phyloP scores from a whole-genome alignment of 2,329 filamentous ascomycete species.

The Fusarium sp. region DNA sequence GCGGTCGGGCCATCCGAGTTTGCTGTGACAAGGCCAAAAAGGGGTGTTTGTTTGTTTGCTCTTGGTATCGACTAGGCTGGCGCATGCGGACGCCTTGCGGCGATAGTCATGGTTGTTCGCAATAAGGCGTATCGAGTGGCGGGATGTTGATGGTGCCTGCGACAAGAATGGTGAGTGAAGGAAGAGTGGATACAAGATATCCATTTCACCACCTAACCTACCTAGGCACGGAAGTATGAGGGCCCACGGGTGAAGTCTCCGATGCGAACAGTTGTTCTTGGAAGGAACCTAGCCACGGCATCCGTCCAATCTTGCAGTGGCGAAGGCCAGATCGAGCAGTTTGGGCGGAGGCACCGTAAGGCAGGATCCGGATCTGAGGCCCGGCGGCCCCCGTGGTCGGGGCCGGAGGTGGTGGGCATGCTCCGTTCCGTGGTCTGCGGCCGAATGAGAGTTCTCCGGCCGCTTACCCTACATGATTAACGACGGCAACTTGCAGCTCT shows the following conservation, averaged over 20 bases:
- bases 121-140: not conserved
- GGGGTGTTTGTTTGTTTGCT: not conserved
- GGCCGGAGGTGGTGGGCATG: slow-evolving; percentile 15
- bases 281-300: not conserved
- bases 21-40: not conserved
- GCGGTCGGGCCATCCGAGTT: slow-evolving; percentile 16
- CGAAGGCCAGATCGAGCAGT: not conserved
- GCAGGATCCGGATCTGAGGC: slow-evolving; percentile 37
- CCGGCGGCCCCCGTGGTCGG: slow-evolving; percentile 36
- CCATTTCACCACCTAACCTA: not conserved
- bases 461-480: slow-evolving; percentile 17
- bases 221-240: not conserved
- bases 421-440: slow-evolving; percentile 31
- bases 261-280: not conserved
- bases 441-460: slow-evolving; percentile 1
- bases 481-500: not conserved
- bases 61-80: not conserved
- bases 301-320: not conserved
- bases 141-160: not conserved
- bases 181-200: not conserved
- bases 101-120: not conserved
- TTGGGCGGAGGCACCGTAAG: not conserved
- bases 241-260: not conserved
- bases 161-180: not conserved
- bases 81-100: not conserved